Evolutionary conservation across 2,329 filamentous ascomycete species (phyloP).

Genomic region (Byssothecium circinans): DNA sequence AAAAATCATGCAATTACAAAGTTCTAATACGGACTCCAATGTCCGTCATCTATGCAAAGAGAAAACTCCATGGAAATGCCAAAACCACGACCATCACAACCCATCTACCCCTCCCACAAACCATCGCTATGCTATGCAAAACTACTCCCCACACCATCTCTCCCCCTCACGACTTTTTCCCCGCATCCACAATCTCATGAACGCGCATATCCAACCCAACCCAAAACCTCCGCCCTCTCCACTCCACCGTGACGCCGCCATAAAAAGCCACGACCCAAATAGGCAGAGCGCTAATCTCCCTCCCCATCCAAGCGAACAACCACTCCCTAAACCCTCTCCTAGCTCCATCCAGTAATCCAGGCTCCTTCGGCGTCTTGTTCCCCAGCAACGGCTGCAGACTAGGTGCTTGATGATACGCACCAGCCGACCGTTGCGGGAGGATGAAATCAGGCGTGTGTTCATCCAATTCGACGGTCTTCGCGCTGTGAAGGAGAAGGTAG

Average conservation of each 20-base stretch:
- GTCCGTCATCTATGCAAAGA: too few species aligned
- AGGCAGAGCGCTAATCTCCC: conserved; percentile 80
- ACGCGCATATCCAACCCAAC: conserved; percentile 86
- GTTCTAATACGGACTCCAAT: too few species aligned
- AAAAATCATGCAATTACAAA: too few species aligned
- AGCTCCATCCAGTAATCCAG: conserved; percentile 36
- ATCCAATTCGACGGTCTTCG: conserved; percentile 69
- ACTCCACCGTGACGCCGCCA: conserved; percentile 83
- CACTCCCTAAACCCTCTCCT: conserved; percentile 68
- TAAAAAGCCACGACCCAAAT: conserved; percentile 90
- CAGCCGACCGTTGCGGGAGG: conserved; percentile 42
- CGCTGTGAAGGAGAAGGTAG: conserved; percentile 74
- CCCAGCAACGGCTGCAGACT: conserved; percentile 26
- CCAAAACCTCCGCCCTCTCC: conserved; percentile 80
- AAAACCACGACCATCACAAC: too few species aligned
- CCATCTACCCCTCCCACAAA: too few species aligned
- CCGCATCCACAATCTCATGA: conserved; percentile 51
- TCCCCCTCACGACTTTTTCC: background rate
- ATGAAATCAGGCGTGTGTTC: conserved; percentile 75
- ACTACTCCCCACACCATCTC: background rate
- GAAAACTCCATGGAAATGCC: too few species aligned
- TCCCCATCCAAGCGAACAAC: conserved; percentile 79
- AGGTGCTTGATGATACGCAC: conserved; percentile 36
- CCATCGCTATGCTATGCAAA: too few species aligned
- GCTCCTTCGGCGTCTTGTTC: conserved; percentile 8